Evolutionary conservation across 1,139 yeast species (phyloP).

Genomic region (Saccharomyces hybrid): DNA sequence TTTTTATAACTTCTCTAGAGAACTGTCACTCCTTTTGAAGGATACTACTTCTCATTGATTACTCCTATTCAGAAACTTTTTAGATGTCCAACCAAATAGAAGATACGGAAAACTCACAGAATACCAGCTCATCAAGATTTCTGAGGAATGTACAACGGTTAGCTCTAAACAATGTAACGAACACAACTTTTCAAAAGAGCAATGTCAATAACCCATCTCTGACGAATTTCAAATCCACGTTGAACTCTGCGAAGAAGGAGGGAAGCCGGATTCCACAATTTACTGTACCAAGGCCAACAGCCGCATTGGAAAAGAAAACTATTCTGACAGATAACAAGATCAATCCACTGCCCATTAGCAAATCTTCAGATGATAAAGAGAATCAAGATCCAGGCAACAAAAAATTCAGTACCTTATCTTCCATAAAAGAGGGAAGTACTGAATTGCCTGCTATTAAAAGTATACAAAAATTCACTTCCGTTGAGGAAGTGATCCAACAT

Average conservation of each 20-base stretch:
- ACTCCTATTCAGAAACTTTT: neutral
- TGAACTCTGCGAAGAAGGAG: conserved; percentile 14
- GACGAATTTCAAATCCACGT: conserved; percentile 17
- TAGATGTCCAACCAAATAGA: neutral
- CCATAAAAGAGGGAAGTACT: neutral
- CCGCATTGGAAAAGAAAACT: neutral
- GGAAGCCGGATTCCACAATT: conserved; percentile 14
- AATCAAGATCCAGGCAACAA: conserved; percentile 18
- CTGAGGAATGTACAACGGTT: conserved; percentile 25
- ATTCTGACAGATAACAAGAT: neutral
- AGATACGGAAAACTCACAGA: conserved; percentile 19
- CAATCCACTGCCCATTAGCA: neutral
- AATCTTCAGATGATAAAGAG: conserved; percentile 17
- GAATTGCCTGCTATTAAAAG: neutral
- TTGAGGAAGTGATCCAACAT: neutral
- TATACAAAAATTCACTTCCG: neutral
- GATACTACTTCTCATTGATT: neutral
- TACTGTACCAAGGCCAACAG: conserved; percentile 7
- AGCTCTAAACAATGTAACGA: conserved; percentile 30
- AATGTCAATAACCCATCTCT: conserved; percentile 12
- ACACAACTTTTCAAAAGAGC: conserved; percentile 25
- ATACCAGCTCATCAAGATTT: conserved; percentile 20
- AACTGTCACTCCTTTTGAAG: neutral
- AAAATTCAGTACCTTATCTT: conserved; percentile 4
- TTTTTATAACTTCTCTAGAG: neutral